These are phyloP conservation scores for Aspergillus sp. DNA, from an alignment of 2,329 filamentous ascomycete species.

Conservation along the genomic window DNA sequence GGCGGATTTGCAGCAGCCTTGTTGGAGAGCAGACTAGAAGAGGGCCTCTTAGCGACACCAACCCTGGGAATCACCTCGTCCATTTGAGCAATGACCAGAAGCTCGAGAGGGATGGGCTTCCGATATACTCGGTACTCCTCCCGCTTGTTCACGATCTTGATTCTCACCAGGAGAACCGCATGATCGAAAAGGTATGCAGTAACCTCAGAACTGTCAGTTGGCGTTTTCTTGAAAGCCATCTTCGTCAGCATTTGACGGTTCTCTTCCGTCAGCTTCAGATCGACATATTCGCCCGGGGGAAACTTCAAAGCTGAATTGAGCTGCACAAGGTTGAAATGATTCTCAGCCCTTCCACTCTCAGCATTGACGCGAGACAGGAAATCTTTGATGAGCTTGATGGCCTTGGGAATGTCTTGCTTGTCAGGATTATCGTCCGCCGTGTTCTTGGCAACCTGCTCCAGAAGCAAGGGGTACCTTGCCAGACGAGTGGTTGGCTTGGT, in stretches of 20 bases:
- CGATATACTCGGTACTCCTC: conserved; percentile 96
- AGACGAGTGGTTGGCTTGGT: conserved; percentile 96
- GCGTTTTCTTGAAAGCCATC: conserved; percentile 87
- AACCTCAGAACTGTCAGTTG: conserved; percentile 84
- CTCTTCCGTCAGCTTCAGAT: conserved; percentile 91
- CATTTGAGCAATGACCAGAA: conserved; percentile 94
- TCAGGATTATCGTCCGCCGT: conserved; percentile 88
- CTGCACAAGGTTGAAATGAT: conserved; percentile 91
- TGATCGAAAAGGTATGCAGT: conserved; percentile 97
- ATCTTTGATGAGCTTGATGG: conserved; percentile 81
- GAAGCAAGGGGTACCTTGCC: conserved; percentile 85
- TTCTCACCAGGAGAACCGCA: conserved; percentile 84
- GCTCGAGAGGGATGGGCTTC: conserved; percentile 89
- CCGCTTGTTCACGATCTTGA: conserved; percentile 87
- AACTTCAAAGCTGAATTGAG: conserved; percentile 92
- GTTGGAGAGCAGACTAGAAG: conserved; percentile 75
- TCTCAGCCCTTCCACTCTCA: conserved; percentile 95
- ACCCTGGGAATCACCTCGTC: conserved; percentile 85
- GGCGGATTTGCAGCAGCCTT: conserved; percentile 54
- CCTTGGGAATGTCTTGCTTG: conserved; percentile 87
- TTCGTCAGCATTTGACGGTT: conserved; percentile 93
- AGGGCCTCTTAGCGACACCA: conserved; percentile 80
- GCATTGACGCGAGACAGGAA: conserved; percentile 86
- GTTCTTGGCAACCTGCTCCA: conserved; percentile 90
- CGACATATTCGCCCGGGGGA: conserved; percentile 83